Base-by-base conservation (phyloP, 371 early-diverging fungal genomes). In the Mucor piriformis region DNA sequence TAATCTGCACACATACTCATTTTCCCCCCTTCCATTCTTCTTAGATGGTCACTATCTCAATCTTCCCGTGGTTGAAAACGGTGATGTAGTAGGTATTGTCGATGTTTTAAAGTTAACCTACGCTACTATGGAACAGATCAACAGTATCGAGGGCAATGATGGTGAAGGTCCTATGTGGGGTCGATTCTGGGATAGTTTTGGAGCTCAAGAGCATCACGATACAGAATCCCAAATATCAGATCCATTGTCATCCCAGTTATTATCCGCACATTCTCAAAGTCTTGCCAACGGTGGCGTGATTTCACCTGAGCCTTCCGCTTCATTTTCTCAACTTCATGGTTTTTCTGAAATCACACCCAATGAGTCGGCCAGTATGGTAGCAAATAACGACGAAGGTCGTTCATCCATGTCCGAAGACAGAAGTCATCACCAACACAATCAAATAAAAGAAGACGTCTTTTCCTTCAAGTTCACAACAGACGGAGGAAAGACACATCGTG, bases 31-130 rank as follows among this genome's bases (percentile, higher is more conserved):
- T n/a, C n/a, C n/a, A n/a, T n/a, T n/a, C n/a, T n/a, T n/a, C n/a
- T n/a, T 40, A 54, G 72, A 85, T 57, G 88, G 89, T 18, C 91
- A 88, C 61, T 96, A 94, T 66, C 83, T 95, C 25, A 94, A 96
- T 64, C 77, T 96, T 40, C 96, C 96, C 0, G 90, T 95, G 0
- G 83, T 93, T 23, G 90, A 92, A 24, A 79, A 79, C 20, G 75
- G 76, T 23, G 83, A 80, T 48, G 79, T 88, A 38, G 76, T 92
- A 15, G 95, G 97, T 25, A 74, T 96, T 33, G 91, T 95, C 3
- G 97, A 96, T 69, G 94, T 95, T 16, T 73, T 95, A 62, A 89
- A 90, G 38, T 85, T 96, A 59, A 95, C 95, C 24, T 88, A 91
- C 67, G 83, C 83, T 6, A 83, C 84, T 38, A 61, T 88, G 63